These are phyloP conservation scores for Apiospora rasikravindrae DNA, from an alignment of 2,329 filamentous ascomycete species.

Conservation along the genomic window DNA sequence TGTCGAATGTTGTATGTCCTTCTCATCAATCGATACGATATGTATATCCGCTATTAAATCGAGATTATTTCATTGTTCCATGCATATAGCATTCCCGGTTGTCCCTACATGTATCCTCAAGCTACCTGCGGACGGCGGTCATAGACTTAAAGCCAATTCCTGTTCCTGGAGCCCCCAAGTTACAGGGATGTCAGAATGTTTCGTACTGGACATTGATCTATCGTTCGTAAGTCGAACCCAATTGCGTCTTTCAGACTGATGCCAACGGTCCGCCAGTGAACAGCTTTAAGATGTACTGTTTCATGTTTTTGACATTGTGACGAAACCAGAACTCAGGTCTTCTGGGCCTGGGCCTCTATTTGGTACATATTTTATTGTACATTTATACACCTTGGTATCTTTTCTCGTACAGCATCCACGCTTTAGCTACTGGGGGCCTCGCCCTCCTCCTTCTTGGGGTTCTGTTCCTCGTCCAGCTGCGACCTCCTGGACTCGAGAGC, in stretches of 20 bases:
- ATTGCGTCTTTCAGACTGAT: not conserved
- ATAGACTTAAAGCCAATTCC: not conserved
- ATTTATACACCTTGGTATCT: slow-evolving; percentile 32
- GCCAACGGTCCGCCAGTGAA: not conserved
- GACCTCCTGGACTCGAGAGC: slow-evolving; percentile 82
- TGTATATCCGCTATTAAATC: not conserved
- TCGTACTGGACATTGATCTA: not conserved
- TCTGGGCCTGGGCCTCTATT: not conserved
- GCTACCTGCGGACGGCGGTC: not conserved
- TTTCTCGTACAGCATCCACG: slow-evolving; percentile 29
- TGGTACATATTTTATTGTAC: slow-evolving; percentile 19
- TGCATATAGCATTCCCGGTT: not conserved
- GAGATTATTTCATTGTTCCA: too few relatives aligned
- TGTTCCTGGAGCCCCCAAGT: not conserved
- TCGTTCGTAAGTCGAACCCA: not conserved
- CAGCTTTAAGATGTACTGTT: not conserved
- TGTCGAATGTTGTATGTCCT: not conserved
- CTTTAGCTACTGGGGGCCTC: slow-evolving; percentile 25
- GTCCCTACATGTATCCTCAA: too few relatives aligned
- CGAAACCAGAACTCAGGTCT: not conserved
- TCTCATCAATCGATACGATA: not conserved
- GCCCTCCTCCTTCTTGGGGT: slow-evolving; percentile 39
- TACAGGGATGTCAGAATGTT: not conserved
- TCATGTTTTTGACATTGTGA: not conserved
- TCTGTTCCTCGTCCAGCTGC: slow-evolving; percentile 77